Base-by-base conservation (phyloP, 2,329 filamentous ascomycete genomes). In the Chaetomium olivaceum region DNA sequence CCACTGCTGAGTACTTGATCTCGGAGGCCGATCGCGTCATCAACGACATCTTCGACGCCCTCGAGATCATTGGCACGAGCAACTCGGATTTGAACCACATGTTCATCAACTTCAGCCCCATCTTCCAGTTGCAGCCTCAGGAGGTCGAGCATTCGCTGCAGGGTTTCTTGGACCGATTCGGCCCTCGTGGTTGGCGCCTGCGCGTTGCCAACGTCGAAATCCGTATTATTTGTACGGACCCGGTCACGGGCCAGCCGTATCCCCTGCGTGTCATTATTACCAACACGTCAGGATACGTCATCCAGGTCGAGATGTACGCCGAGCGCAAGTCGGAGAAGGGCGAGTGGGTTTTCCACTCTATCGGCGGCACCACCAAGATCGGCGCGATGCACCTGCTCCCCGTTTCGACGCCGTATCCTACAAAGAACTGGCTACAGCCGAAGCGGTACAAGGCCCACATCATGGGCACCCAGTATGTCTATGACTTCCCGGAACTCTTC, bases 401-500 rank as follows among this genome's bases (percentile, higher is more conserved):
- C 5, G 93, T 98, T 70, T 91, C 89, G 54, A 93, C 93, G 3
- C 93, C 95, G 25, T 99, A 99, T 80, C 90, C 94, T 46, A 97
- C 94, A 76, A 99, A 99, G 88, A 96, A 97, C 80, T 96, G 93
- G 84, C 86, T 99, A 67, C 95, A 99, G 82, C 95, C 95, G 69
- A 98, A 98, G 89, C 89, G 95, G 73, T 98, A 99, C 89, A 97
- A 97, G 89, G 95, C 95, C 72, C 95, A 99, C 78, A 83, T 98
- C 68, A 97, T 99, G 93, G 95, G 95, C 70, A 99, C 95, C 31
- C 95, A 99, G 80, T 99, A 97, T 77, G 95, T 98, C 62, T 99
- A 99, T 78, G 95, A 99, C 80, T 99, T 99, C 90, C 95, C 95
- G 33, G 95, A 99, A 85, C 89, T 99, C 58, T 99, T 99, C 91